Percentiles rank a stretch among this genome's conserved stretches.
phyloP scores from a whole-genome alignment of 257 asterid species.

The Solanum paucissectum region DNA sequence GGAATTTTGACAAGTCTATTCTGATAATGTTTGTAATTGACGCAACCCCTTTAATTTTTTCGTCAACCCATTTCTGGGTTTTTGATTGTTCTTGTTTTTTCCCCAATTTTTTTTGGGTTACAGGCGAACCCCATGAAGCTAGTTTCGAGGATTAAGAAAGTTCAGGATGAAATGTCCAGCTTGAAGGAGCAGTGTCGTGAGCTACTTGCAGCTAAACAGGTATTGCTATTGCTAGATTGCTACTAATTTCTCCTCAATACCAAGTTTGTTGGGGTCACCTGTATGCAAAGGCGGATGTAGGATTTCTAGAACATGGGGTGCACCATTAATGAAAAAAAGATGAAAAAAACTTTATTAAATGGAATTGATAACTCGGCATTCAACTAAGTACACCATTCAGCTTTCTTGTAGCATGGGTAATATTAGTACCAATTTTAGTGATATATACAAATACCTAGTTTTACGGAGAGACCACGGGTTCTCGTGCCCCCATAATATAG shows the following conservation, averaged over 20 bases:
- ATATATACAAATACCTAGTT: background rate
- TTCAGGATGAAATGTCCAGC: conserved; percentile 66
- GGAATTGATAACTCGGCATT: background rate
- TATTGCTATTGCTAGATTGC: background rate
- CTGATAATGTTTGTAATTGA: conserved; percentile 42
- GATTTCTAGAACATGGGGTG: background rate
- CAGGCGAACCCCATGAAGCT: conserved; percentile 93
- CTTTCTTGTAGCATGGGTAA: background rate
- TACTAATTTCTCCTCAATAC: background rate
- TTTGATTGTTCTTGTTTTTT: background rate
- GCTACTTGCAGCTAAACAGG: conserved; percentile 95
- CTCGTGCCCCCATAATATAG: background rate
- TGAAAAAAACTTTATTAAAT: too few relatives aligned
- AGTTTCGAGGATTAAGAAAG: conserved; percentile 69
- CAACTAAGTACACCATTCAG: background rate
- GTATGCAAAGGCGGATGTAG: background rate
- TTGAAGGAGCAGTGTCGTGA: conserved; percentile 82
- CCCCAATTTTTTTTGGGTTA: background rate
- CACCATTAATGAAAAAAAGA: background rate
- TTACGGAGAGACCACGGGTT: background rate
- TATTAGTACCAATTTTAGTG: background rate
- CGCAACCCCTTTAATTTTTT: background rate
- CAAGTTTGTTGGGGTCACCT: background rate
- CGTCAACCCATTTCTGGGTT: background rate
- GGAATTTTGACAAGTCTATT: conserved; percentile 68